Evolutionary conservation across 257 asterid species (phyloP).

Genomic region (Capsicum pubescens): DNA sequence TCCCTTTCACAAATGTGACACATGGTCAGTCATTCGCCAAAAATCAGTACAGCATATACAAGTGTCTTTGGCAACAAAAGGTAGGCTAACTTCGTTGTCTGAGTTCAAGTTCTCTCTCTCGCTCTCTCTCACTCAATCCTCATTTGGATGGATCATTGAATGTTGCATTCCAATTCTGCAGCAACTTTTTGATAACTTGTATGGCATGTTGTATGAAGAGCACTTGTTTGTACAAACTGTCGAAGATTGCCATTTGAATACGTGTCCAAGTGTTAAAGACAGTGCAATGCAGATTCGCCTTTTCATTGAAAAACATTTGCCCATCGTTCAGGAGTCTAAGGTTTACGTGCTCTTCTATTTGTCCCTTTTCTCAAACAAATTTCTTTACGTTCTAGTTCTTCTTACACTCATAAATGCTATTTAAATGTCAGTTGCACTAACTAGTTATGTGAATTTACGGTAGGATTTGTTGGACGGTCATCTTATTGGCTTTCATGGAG

Average conservation of each 20-base stretch:
- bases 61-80: constrained; percentile 95
- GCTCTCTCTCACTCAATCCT: not conserved
- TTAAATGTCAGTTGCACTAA: not conserved
- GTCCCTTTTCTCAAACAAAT: constrained; percentile 4
- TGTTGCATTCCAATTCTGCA: constrained; percentile 46
- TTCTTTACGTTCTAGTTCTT: not conserved
- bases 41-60: constrained; percentile 58
- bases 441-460: constrained; percentile 32
- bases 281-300: constrained; percentile 50
- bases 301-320: constrained; percentile 57
- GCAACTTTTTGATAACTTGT: constrained; percentile 81
- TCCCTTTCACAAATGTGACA: constrained; percentile 29
- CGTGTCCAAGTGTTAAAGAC: constrained; percentile 64
- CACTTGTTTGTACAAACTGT: constrained; percentile 60
- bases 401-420: not conserved
- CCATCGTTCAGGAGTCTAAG: constrained; percentile 72
- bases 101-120: constrained; percentile 16
- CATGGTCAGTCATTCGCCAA: constrained; percentile 38
- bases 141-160: not conserved
- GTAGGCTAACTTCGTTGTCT: constrained; percentile 40
- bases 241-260: constrained; percentile 58
- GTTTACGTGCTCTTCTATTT: constrained; percentile 39
- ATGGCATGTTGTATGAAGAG: constrained; percentile 65
- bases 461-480: constrained; percentile 70
- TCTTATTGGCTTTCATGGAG: constrained; percentile 69